Evolutionary conservation across 2,329 filamentous ascomycete species (phyloP).

Genomic region (Chaetomiaceae sp.): DNA sequence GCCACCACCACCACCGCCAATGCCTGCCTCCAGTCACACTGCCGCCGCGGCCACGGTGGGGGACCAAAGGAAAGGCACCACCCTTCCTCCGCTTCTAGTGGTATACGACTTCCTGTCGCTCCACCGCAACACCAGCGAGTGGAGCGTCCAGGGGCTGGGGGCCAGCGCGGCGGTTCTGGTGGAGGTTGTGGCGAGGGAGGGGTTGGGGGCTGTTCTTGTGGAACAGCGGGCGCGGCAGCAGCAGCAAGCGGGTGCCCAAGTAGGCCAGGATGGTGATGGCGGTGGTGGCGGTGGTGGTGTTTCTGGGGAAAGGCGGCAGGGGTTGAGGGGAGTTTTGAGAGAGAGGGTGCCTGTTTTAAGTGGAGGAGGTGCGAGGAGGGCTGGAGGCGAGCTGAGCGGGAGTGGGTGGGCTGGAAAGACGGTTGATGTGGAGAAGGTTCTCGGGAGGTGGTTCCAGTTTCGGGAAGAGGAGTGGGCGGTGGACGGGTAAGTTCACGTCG

Average conservation of each 20-base stretch:
- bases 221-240: constrained; percentile 32
- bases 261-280: no score
- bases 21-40: no score
- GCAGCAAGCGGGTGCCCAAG: background rate
- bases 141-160: constrained; percentile 69
- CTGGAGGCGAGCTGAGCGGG: constrained; percentile 39
- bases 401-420: constrained; percentile 55
- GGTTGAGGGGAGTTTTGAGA: constrained; percentile 39
- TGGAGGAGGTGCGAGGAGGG: constrained; percentile 47
- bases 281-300: constrained; percentile 9
- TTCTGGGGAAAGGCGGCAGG: background rate
- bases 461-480: constrained; percentile 33
- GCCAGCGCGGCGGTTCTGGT: constrained; percentile 59
- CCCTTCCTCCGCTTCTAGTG: constrained; percentile 54
- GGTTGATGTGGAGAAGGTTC: constrained; percentile 52
- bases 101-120: constrained; percentile 62
- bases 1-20: background rate
- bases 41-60: no score
- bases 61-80: no score
- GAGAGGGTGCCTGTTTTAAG: constrained; percentile 60
- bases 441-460: constrained; percentile 64
- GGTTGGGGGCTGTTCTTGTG: constrained; percentile 43
- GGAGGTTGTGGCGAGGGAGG: constrained; percentile 51
- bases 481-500: background rate
- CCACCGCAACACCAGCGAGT: constrained; percentile 66